Conservation (phyloP, 371 early-diverging fungal genomes). For the Mortierella sp. region DNA sequence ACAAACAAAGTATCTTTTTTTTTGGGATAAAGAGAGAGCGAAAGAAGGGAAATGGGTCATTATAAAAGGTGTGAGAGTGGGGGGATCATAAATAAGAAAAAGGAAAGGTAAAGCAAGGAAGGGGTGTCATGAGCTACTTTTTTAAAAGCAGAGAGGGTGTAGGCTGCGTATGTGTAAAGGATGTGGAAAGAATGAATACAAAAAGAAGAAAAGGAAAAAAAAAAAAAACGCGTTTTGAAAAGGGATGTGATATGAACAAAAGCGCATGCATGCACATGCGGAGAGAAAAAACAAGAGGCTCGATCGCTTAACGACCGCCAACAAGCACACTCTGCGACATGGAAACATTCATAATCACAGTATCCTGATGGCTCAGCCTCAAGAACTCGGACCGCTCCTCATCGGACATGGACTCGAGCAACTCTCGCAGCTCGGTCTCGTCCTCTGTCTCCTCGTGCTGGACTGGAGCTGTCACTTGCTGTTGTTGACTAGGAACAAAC, state of each 20-base stretch:
- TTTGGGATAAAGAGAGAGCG: neutral
- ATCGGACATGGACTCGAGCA: conserved; percentile 44
- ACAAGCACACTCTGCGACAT: neutral
- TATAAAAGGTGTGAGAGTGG: neutral
- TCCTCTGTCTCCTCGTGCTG: conserved; percentile 26
- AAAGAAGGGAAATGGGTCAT: neutral
- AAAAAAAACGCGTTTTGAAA: neutral
- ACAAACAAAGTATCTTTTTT: neutral
- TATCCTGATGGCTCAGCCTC: conserved; percentile 22
- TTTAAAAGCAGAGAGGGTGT: neutral
- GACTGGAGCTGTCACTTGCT: too few relatives aligned
- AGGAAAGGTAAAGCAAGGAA: neutral
- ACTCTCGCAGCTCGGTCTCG: conserved; percentile 40
- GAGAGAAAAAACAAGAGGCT: neutral
- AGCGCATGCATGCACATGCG: neutral
- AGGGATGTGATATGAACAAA: neutral
- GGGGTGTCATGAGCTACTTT: neutral
- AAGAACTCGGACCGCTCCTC: conserved; percentile 47
- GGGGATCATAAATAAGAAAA: neutral
- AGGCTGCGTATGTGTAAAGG: neutral
- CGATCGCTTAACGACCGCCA: neutral
- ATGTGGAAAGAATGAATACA: neutral
- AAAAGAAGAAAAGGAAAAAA: neutral
- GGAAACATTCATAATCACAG: neutral
- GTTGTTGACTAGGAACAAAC: neutral